Percentiles rank a stretch among this genome's conserved stretches.
These are phyloP conservation scores for Escovopsis weberi DNA, from an alignment of 2,329 filamentous ascomycete genomes.

Conservation along the genomic window DNA sequence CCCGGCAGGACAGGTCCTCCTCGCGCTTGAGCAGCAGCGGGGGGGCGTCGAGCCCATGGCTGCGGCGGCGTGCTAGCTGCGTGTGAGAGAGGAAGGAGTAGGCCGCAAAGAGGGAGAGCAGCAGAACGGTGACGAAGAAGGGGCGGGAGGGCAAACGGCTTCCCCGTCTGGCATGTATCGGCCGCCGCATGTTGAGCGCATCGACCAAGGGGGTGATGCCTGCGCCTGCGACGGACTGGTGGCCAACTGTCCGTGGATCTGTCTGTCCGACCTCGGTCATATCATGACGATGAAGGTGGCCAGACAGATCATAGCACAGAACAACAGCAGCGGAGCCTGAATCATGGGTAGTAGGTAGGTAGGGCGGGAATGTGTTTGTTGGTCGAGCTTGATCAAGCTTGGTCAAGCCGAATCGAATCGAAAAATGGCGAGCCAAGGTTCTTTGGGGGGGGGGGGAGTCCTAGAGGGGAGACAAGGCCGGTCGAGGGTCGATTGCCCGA, in stretches of 20 bases:
- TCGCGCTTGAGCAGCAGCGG: conserved; percentile 13
- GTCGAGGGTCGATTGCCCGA: no score
- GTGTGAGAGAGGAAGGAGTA: conserved; percentile 24
- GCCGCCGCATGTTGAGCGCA: conserved; percentile 4
- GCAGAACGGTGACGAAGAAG: conserved; percentile 31
- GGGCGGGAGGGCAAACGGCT: conserved; percentile 30
- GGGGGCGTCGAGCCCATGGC: neutral
- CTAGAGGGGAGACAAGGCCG: no score
- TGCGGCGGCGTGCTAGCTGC: conserved; percentile 5
- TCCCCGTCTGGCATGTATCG: conserved; percentile 12
- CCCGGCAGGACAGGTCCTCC: conserved; percentile 47
- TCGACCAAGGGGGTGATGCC: neutral
- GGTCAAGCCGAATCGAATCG: no score
- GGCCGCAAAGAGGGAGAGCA: conserved; percentile 31
- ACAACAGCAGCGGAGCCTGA: neutral
- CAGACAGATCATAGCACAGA: neutral
- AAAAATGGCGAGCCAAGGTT: no score
- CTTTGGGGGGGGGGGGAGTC: no score
- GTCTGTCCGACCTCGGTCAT: neutral
- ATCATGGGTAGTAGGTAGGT: neutral
- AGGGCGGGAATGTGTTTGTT: no score
- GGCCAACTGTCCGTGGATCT: neutral
- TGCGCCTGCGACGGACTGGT: neutral
- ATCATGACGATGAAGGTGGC: neutral
- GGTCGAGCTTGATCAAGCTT: no score